phyloP scores from a whole-genome alignment of 2,329 filamentous ascomycete species.

The Pyrenophora seminiperda region DNA sequence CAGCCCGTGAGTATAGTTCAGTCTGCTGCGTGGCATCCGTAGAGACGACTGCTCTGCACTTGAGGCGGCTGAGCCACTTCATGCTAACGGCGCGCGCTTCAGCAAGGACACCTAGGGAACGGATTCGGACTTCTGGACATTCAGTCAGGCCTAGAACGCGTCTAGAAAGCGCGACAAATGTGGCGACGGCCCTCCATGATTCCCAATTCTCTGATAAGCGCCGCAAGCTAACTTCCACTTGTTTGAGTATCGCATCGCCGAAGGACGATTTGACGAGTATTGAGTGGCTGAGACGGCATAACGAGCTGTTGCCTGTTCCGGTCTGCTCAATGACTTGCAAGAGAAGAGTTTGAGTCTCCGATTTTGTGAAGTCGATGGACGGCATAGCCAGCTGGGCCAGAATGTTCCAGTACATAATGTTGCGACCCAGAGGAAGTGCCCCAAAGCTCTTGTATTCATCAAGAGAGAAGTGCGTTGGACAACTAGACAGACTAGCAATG shows the following conservation, averaged over 20 bases:
- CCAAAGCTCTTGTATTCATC: constrained; percentile 62
- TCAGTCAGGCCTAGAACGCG: constrained; percentile 52
- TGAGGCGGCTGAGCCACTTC: constrained; percentile 50
- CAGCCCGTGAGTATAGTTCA: constrained; percentile 41
- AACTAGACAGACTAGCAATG: constrained; percentile 35
- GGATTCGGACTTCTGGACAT: constrained; percentile 18
- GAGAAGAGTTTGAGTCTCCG: constrained; percentile 55
- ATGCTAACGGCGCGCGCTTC: constrained; percentile 44
- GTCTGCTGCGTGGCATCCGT: constrained; percentile 34
- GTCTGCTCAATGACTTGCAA: constrained; percentile 58
- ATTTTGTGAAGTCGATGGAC: constrained; percentile 48
- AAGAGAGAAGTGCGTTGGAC: constrained; percentile 56
- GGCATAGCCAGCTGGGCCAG: constrained; percentile 46
- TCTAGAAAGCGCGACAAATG: constrained; percentile 50
- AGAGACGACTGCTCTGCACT: constrained; percentile 25
- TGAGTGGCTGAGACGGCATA: constrained; percentile 44
- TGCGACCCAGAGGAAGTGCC: constrained; percentile 54
- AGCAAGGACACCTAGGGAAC: constrained; percentile 42
- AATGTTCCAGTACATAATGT: constrained; percentile 33
- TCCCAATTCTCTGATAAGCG: constrained; percentile 39
- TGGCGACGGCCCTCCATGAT: constrained; percentile 49
- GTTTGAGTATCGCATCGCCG: constrained; percentile 20
- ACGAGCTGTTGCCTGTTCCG: constrained; percentile 42
- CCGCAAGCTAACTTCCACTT: constrained; percentile 19
- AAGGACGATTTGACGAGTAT: constrained; percentile 47